Base-by-base conservation (phyloP, 23 red algal species). In the Gracilaria vermiculophylla region DNA sequence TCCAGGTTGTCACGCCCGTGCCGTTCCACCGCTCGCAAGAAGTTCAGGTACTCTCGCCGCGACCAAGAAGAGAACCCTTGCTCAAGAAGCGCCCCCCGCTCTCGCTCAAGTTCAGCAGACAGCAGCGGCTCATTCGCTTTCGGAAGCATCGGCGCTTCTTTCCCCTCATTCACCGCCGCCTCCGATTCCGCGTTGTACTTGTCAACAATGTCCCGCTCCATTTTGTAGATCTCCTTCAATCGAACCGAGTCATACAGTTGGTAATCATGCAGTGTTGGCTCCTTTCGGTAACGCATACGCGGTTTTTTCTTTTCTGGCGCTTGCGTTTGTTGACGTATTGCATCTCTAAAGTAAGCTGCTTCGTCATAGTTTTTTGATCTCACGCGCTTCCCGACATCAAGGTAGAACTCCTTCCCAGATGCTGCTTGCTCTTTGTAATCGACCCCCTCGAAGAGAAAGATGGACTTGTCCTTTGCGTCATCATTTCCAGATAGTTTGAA, bases 341-440 rank as follows among this genome's bases (percentile, higher is more conserved):
- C 62, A 0, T 84, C 81, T 58, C 81, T 43, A 34, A 56, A 93
- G 69, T 76, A 80, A 8, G 86, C 91, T 2, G 73, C 43, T 47
- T 94, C 96, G 41, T 98, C 92, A 40, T 98, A 95, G 13, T 87
- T 87, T 53, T 93, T 86, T 24, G 82, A 82, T 15, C 97, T 87
- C 17, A 82, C 93, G 12, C 97, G 92, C 66, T 99, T 99, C 24
- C 97, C 97, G 5, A 99, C 97, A 85, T 99, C 97, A n/a, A 99
- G 69, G 73, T 94, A 95, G 44, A 95, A 99, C 53, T 80, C 54
- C 5, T 99, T 87, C 52, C 83, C 88, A 24, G 75, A 76, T 42
- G 81, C 47, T 10, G 92, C 51, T 40, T 78, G 57, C 37, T 86
- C 84, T 65, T 95, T 90, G 12, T 91, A 98, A 75, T 98, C 81